Evolutionary conservation across 805 yeast genomes (phyloP).

Genomic region (Grigorovia transvaalensis): DNA sequence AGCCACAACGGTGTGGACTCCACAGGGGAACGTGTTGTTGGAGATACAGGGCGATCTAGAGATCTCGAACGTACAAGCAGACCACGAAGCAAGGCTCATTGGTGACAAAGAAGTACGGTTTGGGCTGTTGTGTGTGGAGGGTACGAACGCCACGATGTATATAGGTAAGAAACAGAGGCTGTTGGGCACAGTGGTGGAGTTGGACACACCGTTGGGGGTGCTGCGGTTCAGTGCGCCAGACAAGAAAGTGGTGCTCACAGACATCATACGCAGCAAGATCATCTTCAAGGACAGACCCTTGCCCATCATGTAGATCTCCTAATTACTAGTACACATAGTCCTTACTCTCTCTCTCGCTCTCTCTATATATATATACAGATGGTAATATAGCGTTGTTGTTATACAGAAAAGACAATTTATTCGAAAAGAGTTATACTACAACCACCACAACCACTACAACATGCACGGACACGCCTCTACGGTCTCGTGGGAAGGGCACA

Average conservation of each 20-base stretch:
- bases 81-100: constrained; percentile 2
- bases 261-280: constrained; percentile 47
- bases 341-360: no score
- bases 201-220: constrained; percentile 59
- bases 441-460: neutral
- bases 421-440: neutral
- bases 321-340: no score
- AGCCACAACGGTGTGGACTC: constrained; percentile 27
- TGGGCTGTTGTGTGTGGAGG: constrained; percentile 17
- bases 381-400: no score
- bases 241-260: constrained; percentile 41
- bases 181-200: constrained; percentile 46
- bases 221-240: constrained; percentile 33
- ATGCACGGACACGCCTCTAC: neutral
- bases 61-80: constrained; percentile 7
- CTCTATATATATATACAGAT: no score
- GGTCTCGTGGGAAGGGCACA: neutral
- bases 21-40: constrained; percentile 47
- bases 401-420: neutral
- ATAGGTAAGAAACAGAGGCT: constrained; percentile 64
- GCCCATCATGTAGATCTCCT: constrained; percentile 79
- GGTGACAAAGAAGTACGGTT: constrained; percentile 16
- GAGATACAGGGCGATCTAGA: constrained; percentile 71
- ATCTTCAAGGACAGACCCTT: constrained; percentile 61
- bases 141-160: constrained; percentile 42